Evolutionary conservation across 2,329 filamentous ascomycete species (phyloP).

Genomic region (Talaromyces sp.): DNA sequence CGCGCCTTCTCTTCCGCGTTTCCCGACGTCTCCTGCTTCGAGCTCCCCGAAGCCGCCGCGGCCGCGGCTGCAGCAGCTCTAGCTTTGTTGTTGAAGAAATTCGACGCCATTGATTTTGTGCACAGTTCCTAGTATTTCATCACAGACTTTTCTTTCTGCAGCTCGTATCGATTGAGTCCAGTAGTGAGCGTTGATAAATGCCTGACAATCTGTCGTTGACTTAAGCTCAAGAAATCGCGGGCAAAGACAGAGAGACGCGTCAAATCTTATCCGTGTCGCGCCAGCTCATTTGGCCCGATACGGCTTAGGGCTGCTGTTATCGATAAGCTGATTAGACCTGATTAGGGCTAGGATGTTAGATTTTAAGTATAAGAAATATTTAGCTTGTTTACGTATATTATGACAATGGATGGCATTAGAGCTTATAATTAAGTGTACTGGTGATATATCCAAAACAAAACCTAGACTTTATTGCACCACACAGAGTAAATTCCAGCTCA

Average conservation of each 20-base stretch:
- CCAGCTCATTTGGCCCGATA: conserved; percentile 11
- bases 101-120: conserved; percentile 58
- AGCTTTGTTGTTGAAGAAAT: conserved; percentile 94
- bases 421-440: too few relatives aligned
- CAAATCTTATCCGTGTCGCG: conserved; percentile 11
- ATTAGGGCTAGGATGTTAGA: neutral
- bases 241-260: conserved; percentile 11
- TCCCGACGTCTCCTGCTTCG: conserved; percentile 63
- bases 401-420: too few relatives aligned
- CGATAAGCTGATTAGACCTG: neutral
- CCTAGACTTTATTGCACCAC: too few relatives aligned
- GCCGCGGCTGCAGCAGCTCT: conserved; percentile 65
- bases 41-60: conserved; percentile 63
- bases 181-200: neutral
- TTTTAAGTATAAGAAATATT: too few relatives aligned
- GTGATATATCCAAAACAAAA: too few relatives aligned
- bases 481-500: too few relatives aligned
- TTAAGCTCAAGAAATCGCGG: conserved; percentile 11
- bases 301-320: neutral
- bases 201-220: conserved; percentile 1
- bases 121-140: neutral
- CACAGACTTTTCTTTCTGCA: neutral
- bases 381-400: too few relatives aligned
- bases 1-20: conserved; percentile 60
- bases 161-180: neutral